phyloP scores from a whole-genome alignment of 495 filamentous ascomycete genomes.

The Pyrenula massariospora region DNA sequence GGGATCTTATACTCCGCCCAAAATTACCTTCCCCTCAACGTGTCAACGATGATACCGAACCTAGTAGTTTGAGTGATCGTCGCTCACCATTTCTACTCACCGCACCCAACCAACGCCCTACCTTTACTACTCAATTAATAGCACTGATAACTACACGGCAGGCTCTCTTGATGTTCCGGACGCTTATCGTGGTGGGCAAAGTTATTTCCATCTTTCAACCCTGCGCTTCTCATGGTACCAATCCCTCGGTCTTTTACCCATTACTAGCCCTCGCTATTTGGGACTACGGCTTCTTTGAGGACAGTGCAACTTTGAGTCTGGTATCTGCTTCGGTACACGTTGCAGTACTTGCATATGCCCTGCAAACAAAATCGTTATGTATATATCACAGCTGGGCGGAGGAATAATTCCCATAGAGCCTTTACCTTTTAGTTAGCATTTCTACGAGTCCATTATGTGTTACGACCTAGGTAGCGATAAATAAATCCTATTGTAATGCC shows the following conservation, averaged over 20 bases:
- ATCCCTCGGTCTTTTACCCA: slow-evolving; percentile 48
- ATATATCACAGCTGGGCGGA: too few species aligned
- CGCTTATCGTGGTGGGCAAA: slow-evolving; percentile 20
- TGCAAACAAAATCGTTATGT: slow-evolving; percentile 22
- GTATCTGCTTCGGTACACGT: slow-evolving; percentile 19
- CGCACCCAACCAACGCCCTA: slow-evolving; percentile 27
- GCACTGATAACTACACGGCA: slow-evolving; percentile 22
- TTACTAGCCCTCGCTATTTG: slow-evolving; percentile 46
- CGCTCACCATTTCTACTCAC: slow-evolving; percentile 43
- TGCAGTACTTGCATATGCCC: slow-evolving; percentile 17
- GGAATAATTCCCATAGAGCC: too few species aligned
- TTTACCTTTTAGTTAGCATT: too few species aligned
- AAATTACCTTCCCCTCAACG: slow-evolving; percentile 14
- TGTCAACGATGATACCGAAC: slow-evolving; percentile 11
- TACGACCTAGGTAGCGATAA: too few species aligned
- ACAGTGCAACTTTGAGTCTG: slow-evolving; percentile 15
- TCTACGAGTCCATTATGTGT: too few species aligned
- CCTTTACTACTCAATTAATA: slow-evolving; percentile 13
- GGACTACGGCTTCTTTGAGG: slow-evolving; percentile 22
- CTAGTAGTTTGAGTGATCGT: slow-evolving; percentile 7
- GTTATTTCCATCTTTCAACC: slow-evolving; percentile 38
- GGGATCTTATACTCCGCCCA: slow-evolving; percentile 25
- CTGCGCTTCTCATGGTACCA: slow-evolving; percentile 50
- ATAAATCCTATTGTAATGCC: too few species aligned
- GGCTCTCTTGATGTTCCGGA: slow-evolving; percentile 31